Evolutionary conservation across 2,329 filamentous ascomycete species (phyloP), one percentile per base, ranked within the genome.

Genomic region (Xylariaceae sp.): DNA sequence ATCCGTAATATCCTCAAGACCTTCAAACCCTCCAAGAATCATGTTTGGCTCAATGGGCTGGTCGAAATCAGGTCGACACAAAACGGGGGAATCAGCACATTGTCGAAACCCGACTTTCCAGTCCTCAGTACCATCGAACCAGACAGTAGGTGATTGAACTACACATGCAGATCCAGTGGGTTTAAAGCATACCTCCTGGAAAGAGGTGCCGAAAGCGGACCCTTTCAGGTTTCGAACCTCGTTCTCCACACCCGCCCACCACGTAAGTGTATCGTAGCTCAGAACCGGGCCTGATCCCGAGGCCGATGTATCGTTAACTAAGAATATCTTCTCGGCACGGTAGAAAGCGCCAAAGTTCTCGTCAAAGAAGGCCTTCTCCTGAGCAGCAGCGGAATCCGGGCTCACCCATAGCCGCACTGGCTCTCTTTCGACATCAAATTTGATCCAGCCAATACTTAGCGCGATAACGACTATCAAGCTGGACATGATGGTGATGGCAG

Each of bases 371-470:
- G 81, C 80, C 74, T 99, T 99, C 69, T 99, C 92, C 68, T 90
- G 81, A 0, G 94, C 94, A 26, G 95, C 92, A 47, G 85, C 83
- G 3, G 94, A 97, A 6, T 88, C 87, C 6, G 94, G 94, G 64
- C 92, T 91, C n/a, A 99, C 94, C 94, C 94, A 99, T 6, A 99
- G 76, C 47, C 88, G 85, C 8, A 95, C 94, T 4, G 94, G 94
- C 59, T 97, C 88, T 27, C 79, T 88, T 71, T 97, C 94, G 37
- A 99, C 79, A n/a, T 88, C 80, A 66, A 99, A 99, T 44, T 83
- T 83, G 55, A 94, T 74, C 89, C 90, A 95, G 1, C 94, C 94
- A 37, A 92, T 73, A 67, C 91, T 96, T 58, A 99, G 76, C 3
- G 96, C 69, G 1, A 78, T 80, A 8, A 96, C 87, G 2, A 94